These are phyloP conservation scores for Raffaelea albimanens DNA, from an alignment of 2,329 filamentous ascomycete genomes.

Conservation along the genomic window DNA sequence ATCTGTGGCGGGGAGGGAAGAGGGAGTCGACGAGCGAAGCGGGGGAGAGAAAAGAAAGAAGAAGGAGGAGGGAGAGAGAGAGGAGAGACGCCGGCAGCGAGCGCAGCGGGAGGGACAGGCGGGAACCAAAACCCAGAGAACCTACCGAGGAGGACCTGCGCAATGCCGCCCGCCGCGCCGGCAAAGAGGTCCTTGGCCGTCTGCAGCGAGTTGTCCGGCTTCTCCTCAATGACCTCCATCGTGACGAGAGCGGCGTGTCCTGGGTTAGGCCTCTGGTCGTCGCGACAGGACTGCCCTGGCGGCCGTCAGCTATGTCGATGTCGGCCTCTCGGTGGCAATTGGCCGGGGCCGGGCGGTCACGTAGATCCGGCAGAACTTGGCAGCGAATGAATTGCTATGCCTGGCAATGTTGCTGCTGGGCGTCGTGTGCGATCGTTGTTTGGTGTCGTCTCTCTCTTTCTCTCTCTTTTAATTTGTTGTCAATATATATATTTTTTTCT, in stretches of 20 bases:
- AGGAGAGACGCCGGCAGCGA: slow-evolving; percentile 26
- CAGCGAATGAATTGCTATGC: too few species aligned
- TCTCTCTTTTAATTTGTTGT: too few species aligned
- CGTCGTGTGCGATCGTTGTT: too few species aligned
- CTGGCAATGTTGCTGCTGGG: too few species aligned
- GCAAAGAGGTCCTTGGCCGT: slow-evolving; percentile 84
- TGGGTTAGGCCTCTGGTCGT: background rate
- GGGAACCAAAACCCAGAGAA: background rate
- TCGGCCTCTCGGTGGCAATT: too few species aligned
- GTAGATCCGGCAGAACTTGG: too few species aligned
- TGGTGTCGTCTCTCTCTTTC: too few species aligned
- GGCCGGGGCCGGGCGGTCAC: too few species aligned
- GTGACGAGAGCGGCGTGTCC: background rate
- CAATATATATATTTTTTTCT: too few species aligned
- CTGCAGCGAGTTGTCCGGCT: slow-evolving; percentile 36
- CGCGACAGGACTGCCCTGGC: too few species aligned
- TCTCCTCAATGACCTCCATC: slow-evolving; percentile 14
- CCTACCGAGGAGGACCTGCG: slow-evolving; percentile 82
- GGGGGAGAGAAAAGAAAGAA: background rate
- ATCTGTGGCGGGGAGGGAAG: background rate
- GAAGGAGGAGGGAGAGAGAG: background rate
- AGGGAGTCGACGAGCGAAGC: background rate
- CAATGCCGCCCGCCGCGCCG: slow-evolving; percentile 83
- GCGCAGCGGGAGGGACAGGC: background rate
- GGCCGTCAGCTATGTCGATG: too few species aligned